Evolutionary conservation across 371 early-diverging fungal species (phyloP), one percentile per base, ranked within the genome.

Genomic region (Nematocida minor): DNA sequence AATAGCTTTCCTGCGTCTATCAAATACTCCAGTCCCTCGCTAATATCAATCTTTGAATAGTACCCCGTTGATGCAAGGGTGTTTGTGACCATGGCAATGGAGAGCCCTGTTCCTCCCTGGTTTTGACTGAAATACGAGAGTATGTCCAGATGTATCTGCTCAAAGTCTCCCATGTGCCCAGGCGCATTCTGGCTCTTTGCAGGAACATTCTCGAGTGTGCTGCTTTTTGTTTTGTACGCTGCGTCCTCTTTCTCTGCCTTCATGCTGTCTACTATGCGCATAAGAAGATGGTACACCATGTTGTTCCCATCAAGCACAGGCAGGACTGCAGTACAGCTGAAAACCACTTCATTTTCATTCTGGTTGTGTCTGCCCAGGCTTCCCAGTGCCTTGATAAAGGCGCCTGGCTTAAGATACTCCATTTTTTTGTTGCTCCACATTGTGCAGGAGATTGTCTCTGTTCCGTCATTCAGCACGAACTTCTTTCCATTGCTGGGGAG

Each of bases 301-400:
- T 60, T 67, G 48, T 70, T 70, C 22, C 71, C 71, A 38, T 70
- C 71, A 1, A 14, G 34, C 4, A 70, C 48, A 47, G 4, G 29
- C 4, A 40, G 14, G 31, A 42, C 27, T 0, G 6, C 14, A 16
- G 46, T 62, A 41, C 60, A 60, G 22, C n/a, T 31, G 11, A 70
- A 44, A 14, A n/a, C 4, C 4, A 51, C 22, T 9, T 16, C 32
- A 11, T 62, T n/a, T 22, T 57, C 57, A 7, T 20, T 4, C 27
- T 67, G 7, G 0, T 40, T 20, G 22, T 55, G 7, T 14, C 27
- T 11, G 22, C 31, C 25, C 14, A 48, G 14, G 44, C 16, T 38
- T 42, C 77, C 77, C 22, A 64, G 9, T 7, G 51, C 54, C 20
- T 27, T 20, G 22, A 60, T 32, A 32, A 66, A 29, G 1, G n/a